Evolutionary conservation across 192 early-diverging fungal species (phyloP), one percentile per base, ranked within the genome.

Genomic region (Kappamyces sp.): DNA sequence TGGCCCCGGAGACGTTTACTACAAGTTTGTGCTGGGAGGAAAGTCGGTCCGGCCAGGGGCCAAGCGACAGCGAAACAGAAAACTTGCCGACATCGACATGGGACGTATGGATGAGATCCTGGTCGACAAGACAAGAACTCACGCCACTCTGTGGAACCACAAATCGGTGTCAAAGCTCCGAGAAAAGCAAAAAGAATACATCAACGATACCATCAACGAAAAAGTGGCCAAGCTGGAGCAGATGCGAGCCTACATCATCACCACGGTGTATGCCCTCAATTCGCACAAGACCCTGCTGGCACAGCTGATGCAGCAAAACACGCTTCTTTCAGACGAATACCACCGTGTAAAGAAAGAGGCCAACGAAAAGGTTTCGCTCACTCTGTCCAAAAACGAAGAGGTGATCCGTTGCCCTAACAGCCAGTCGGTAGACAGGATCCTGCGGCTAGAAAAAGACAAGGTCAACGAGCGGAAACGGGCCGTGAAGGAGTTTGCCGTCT

Each of bases 161-260:
- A 37, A 40, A 5, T 37, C 52, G 10, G 13, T 54, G 4, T 40
- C 52, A 12, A 6, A 40, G 32, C 32, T 54, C 10, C 38, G 52
- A 54, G 10, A 54, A 13, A 8, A 23, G 42, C 31, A 54, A 12
- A 54, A 33, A 23, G 9, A 10, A 23, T 37, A 9, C 5, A 23
- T 54, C 32, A 32, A 12, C 31, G 32, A 54, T 5, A 40, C 38
- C n/a, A 13, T 54, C 4, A 40, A 54, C 13, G 8, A 23, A 54
- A 54, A 54, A 54, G 52, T 54, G n/a, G 32, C 38, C 3, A 13
- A 37, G 3, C 31, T 54, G 9, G 52, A 54, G 31, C 38, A 54
- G 13, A 54, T 40, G 5, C 9, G 52, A 54, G 9, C 52, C 38
- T 54, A 54, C 31, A 54, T 54, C 31, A 54, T 54, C 31, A 54